Evolutionary conservation across 148 eudicot genomes (phyloP).

Genomic region (Camellia lanceoleosa): DNA sequence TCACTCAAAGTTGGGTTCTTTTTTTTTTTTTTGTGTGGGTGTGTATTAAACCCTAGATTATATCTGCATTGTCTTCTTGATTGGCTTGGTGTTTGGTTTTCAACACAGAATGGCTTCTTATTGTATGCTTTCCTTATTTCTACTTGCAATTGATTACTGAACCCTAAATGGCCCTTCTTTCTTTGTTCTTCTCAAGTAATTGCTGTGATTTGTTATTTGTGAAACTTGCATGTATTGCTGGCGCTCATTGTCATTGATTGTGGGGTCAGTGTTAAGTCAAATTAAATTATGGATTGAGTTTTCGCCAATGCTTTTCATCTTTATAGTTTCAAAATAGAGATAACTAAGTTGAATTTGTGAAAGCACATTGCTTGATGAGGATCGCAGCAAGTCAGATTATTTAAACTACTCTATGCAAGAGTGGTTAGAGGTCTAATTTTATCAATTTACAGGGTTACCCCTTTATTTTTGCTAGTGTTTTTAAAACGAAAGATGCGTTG

Average conservation of each 20-base stretch:
- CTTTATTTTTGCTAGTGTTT: no score
- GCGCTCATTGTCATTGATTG: neutral
- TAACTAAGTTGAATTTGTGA: no score
- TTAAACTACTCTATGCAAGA: no score
- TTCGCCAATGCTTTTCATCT: no score
- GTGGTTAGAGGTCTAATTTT: no score
- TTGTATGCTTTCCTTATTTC: neutral
- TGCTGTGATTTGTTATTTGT: neutral
- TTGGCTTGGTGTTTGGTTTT: neutral
- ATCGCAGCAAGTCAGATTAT: no score
- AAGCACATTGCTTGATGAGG: no score
- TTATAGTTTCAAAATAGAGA: no score
- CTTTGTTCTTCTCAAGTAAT: neutral
- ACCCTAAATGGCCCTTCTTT: neutral
- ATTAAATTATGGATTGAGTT: no score
- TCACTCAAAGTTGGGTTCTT: constrained; percentile 7
- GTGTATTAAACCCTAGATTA: constrained; percentile 7
- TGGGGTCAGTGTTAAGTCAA: neutral
- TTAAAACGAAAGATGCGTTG: no score
- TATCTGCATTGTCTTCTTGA: neutral
- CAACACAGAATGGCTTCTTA: neutral
- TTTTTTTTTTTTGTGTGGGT: no score
- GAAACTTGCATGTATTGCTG: neutral
- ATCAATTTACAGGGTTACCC: no score
- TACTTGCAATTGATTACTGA: neutral